These are phyloP conservation scores for Pseudocercospora cruenta DNA, from an alignment of 2,329 filamentous ascomycete genomes.

Conservation along the genomic window DNA sequence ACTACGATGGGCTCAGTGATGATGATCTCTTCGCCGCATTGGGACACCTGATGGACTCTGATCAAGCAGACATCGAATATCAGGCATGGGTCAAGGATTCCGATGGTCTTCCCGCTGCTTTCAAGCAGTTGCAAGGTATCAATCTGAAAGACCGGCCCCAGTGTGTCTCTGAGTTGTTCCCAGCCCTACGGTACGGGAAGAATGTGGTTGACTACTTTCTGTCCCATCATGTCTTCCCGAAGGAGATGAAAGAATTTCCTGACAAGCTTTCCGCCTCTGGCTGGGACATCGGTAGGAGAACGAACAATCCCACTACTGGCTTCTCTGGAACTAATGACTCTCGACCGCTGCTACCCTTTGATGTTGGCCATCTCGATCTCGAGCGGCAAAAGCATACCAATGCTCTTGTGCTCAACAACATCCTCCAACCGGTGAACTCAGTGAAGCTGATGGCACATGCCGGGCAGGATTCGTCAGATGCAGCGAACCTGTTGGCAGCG, in stretches of 20 bases:
- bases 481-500: constrained; percentile 47
- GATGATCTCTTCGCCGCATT: constrained; percentile 48
- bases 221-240: constrained; percentile 66
- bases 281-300: constrained; percentile 64
- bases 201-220: constrained; percentile 67
- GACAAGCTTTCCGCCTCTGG: constrained; percentile 67
- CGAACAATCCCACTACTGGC: constrained; percentile 63
- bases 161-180: constrained; percentile 32
- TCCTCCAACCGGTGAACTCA: constrained; percentile 59
- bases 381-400: constrained; percentile 64
- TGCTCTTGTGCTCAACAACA: constrained; percentile 63
- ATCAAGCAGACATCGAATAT: constrained; percentile 35
- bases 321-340: constrained; percentile 76
- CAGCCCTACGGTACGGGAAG: constrained; percentile 57
- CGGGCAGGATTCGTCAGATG: constrained; percentile 19
- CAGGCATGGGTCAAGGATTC: constrained; percentile 27
- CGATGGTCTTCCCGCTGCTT: constrained; percentile 17
- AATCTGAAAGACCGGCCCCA: constrained; percentile 33
- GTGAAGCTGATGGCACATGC: constrained; percentile 23
- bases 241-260: constrained; percentile 66
- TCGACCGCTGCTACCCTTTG: constrained; percentile 61
- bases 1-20: constrained; percentile 61
- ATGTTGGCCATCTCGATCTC: constrained; percentile 65
- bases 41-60: constrained; percentile 26
- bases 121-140: constrained; percentile 31